Evolutionary conservation across 768 basidiomycete genomes (phyloP).

Genomic region (Phylloporus sp.): DNA sequence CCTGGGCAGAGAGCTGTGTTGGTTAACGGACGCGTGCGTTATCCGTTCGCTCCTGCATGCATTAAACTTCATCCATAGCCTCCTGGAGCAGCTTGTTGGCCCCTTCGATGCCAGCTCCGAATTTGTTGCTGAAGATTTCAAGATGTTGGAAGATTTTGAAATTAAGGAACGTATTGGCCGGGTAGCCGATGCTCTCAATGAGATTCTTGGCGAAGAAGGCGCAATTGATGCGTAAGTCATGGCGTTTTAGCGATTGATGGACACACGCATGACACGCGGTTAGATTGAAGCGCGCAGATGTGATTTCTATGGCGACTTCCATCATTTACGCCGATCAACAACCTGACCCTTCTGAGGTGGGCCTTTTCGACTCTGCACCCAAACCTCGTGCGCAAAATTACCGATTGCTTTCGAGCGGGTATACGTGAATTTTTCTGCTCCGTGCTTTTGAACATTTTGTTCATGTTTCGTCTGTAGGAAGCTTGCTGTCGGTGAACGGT

Average conservation of each 20-base stretch:
- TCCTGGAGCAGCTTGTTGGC: conserved; percentile 59
- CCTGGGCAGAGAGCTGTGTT: conserved; percentile 63
- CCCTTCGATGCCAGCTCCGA: conserved; percentile 50
- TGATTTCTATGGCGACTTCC: conserved; percentile 64
- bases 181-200: conserved; percentile 59
- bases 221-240: conserved; percentile 40
- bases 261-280: background rate
- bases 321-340: conserved; percentile 65
- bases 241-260: conserved; percentile 1
- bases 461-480: conserved; percentile 38
- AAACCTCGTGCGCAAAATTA: conserved; percentile 60
- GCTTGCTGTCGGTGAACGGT: conserved; percentile 63
- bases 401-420: conserved; percentile 49
- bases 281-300: conserved; percentile 52
- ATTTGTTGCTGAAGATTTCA: conserved; percentile 70
- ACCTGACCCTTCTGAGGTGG: conserved; percentile 67
- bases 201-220: conserved; percentile 38
- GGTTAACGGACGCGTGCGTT: conserved; percentile 78
- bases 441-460: background rate
- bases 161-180: conserved; percentile 62
- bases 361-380: conserved; percentile 63
- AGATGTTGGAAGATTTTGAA: conserved; percentile 69
- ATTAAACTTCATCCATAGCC: conserved; percentile 1
- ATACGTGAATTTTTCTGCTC: conserved; percentile 50
- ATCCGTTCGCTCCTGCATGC: background rate